Conservation (phyloP, 2,329 filamentous ascomycete genomes). For the Botrytis medusae region DNA sequence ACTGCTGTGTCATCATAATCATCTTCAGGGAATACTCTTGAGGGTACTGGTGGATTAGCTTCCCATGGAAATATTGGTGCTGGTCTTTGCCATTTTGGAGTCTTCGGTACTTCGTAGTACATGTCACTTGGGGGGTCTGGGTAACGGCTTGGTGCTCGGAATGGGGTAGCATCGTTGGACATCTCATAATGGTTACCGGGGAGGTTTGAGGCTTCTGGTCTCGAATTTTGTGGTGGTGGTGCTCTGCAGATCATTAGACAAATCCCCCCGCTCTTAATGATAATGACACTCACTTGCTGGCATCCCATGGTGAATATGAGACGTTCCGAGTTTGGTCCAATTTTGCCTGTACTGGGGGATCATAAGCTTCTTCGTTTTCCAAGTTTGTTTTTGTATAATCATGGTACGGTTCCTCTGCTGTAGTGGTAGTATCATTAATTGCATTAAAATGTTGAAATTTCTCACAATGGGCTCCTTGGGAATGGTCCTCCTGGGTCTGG, state of each 20-base stretch:
- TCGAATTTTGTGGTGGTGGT: constrained; percentile 63
- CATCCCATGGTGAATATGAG: constrained; percentile 43
- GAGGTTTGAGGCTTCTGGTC: constrained; percentile 83
- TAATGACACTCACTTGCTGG: constrained; percentile 49
- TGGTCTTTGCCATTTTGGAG: constrained; percentile 58
- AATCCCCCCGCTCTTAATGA: constrained; percentile 33
- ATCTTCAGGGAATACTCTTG: constrained; percentile 66
- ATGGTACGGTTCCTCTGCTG: constrained; percentile 30
- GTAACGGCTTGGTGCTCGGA: constrained; percentile 73
- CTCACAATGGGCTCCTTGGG: constrained; percentile 34
- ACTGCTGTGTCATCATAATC: constrained; percentile 35
- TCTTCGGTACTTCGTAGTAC: constrained; percentile 79
- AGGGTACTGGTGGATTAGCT: constrained; percentile 57
- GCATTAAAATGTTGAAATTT: constrained; percentile 27
- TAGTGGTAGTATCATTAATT: constrained; percentile 5
- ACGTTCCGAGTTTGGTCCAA: constrained; percentile 25
- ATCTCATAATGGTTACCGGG: constrained; percentile 78
- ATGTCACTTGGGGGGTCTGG: constrained; percentile 83
- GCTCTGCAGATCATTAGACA: constrained; percentile 38
- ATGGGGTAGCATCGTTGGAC: constrained; percentile 72
- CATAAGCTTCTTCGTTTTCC: constrained; percentile 38
- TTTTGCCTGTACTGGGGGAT: constrained; percentile 33
- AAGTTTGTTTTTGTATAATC: constrained; percentile 22
- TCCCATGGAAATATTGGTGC: constrained; percentile 92
- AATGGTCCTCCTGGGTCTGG: constrained; percentile 24